phyloP scores from a whole-genome alignment of 768 basidiomycete species.

The Lepiota venenata region DNA sequence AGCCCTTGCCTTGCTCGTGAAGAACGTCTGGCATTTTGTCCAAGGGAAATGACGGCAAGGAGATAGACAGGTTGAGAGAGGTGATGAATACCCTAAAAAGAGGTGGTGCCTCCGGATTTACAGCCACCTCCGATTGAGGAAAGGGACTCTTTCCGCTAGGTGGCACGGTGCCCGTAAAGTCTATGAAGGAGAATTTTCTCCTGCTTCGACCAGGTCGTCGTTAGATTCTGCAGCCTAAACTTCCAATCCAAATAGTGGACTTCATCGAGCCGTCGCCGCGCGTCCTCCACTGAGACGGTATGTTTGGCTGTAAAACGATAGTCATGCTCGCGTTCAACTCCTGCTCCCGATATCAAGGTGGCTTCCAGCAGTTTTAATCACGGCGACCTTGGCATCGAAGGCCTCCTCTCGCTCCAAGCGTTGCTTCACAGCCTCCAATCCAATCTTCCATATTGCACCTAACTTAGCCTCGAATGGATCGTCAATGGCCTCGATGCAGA shows the following conservation, averaged over 20 bases:
- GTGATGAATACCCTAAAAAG: conserved; percentile 66
- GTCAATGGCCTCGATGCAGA: conserved; percentile 80
- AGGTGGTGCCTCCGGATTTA: conserved; percentile 44
- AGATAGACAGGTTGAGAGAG: conserved; percentile 53
- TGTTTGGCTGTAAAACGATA: conserved; percentile 65
- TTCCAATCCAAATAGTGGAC: conserved; percentile 77
- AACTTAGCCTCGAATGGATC: conserved; percentile 80
- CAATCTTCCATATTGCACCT: conserved; percentile 71
- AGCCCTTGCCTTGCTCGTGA: conserved; percentile 57
- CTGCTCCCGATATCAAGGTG: conserved; percentile 9
- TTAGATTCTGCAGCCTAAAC: conserved; percentile 45
- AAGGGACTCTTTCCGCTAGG: conserved; percentile 25
- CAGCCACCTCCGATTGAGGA: conserved; percentile 43
- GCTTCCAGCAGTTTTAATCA: conserved; percentile 38
- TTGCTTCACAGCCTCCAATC: conserved; percentile 64
- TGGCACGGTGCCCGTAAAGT: conserved; percentile 34
- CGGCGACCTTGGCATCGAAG: conserved; percentile 75
- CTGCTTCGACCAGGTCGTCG: conserved; percentile 43
- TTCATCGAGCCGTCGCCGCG: conserved; percentile 61
- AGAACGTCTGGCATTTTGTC: conserved; percentile 61
- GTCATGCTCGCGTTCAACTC: conserved; percentile 34
- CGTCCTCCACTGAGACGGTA: conserved; percentile 68
- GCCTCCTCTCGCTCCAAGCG: conserved; percentile 76
- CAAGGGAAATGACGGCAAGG: conserved; percentile 56
- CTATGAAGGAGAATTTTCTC: conserved; percentile 45